Evolutionary conservation across 768 basidiomycete genomes (phyloP), one percentile per base, ranked within the genome.

Genomic region (Russula vinacea): DNA sequence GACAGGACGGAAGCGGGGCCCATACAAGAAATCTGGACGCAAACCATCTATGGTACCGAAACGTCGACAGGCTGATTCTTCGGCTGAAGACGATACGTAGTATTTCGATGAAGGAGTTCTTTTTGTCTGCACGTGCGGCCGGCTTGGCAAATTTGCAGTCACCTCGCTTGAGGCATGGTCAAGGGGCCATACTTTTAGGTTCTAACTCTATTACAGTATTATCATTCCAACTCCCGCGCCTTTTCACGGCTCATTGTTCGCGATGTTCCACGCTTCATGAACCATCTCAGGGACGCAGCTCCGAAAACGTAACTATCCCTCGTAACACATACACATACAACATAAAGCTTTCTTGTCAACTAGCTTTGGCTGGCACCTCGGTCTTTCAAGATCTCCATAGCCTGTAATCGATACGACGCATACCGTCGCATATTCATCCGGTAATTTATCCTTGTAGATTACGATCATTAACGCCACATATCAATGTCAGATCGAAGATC

Each of bases 401-500:
- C 6, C n/a, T 57, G 24, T 56, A 29, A 52, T 50, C 13, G 26
- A 44, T 32, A 51, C 9, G 49, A 37, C 39, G 17, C 52, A 22
- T 45, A 58, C 32, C 16, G 32, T 40, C 14, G 37, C 39, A 33
- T 7, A 39, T 45, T 37, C 54, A 40, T 49, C 22, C 37, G 9
- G n/a, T 49, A 14, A 37, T 33, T 37, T 33, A 24, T 26, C 29
- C 26, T 3, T n/a, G 24, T 51, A 60, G 24, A 24, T 55, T 61
- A 54, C 32, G 7, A 53, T 37, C 40, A n/a, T 8, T 2, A 29
- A 44, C 6, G 9, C 16, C 29, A 16, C 39, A 16, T 35, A 22
- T 56, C 17, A 47, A 60, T 57, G 24, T 64, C 47, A 67, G 11
- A 58, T 53, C 14, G 70, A 58, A 4, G 68, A 52, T 8, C 59